Evolutionary conservation across 768 basidiomycete species (phyloP).

Genomic region (Ramaria sp.): DNA sequence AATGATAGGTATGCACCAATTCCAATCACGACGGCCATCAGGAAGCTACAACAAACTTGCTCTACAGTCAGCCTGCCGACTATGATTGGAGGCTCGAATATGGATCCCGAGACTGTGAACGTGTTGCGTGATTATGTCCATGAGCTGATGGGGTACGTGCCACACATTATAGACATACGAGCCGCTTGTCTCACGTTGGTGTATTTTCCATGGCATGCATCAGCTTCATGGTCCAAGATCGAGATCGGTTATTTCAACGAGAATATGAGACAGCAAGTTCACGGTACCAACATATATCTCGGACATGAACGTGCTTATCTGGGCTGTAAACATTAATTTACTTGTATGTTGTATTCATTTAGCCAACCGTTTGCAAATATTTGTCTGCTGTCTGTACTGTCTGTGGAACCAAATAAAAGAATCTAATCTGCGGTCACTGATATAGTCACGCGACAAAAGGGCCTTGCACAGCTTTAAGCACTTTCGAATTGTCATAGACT

Average conservation of each 20-base stretch:
- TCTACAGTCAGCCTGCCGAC: conserved; percentile 75
- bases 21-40: background rate
- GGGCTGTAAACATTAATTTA: background rate
- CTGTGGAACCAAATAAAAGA: too few relatives aligned
- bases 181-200: background rate
- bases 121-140: conserved; percentile 84
- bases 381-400: too few relatives aligned
- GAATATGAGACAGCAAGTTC: conserved; percentile 72
- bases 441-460: too few relatives aligned
- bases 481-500: too few relatives aligned
- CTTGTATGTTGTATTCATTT: conserved; percentile 6
- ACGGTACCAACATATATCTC: conserved; percentile 74
- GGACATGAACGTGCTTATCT: conserved; percentile 37
- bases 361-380: background rate
- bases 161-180: too few relatives aligned
- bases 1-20: conserved; percentile 63
- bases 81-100: conserved; percentile 81
- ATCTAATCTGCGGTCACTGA: too few relatives aligned
- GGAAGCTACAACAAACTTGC: conserved; percentile 10
- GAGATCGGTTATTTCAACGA: conserved; percentile 57
- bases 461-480: too few relatives aligned
- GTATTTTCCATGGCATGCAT: background rate
- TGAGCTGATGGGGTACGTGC: conserved; percentile 65
- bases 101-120: conserved; percentile 78
- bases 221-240: conserved; percentile 75